Evolutionary conservation across 1,284 basidiomycete genomes (phyloP).

Genomic region (Gymnopus androsaceus): DNA sequence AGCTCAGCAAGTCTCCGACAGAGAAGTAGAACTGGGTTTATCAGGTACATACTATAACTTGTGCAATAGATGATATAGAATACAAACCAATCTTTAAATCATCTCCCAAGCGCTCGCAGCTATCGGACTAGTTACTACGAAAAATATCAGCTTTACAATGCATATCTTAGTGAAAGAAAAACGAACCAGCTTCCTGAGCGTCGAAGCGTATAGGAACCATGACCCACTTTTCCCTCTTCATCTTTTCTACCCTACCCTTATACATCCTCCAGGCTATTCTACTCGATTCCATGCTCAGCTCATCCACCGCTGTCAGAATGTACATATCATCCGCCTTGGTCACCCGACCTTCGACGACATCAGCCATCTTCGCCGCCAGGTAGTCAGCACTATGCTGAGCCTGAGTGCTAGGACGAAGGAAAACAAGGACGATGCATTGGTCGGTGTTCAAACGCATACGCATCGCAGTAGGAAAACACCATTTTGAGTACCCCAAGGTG

Average conservation of each 20-base stretch:
- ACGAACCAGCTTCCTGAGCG: neutral
- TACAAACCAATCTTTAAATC: too few relatives aligned
- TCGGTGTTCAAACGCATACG: neutral
- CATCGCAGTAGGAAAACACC: neutral
- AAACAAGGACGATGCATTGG: neutral
- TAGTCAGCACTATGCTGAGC: neutral
- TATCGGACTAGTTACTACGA: too few relatives aligned
- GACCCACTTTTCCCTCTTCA: conserved; percentile 3
- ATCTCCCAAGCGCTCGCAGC: too few relatives aligned
- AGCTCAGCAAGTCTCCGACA: too few relatives aligned
- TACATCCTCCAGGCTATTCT: conserved; percentile 10
- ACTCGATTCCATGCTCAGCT: neutral
- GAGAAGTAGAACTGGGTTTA: too few relatives aligned
- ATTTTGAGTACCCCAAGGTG: neutral
- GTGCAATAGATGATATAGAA: too few relatives aligned
- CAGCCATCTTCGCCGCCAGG: neutral
- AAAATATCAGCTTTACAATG: too few relatives aligned
- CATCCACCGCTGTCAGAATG: conserved; percentile 4
- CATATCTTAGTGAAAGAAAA: too few relatives aligned
- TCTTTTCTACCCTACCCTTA: neutral
- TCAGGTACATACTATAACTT: too few relatives aligned
- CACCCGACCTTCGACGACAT: conserved; percentile 6
- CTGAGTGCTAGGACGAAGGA: neutral
- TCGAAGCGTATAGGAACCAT: too few relatives aligned
- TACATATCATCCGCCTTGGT: conserved; percentile 4